Base-by-base conservation (phyloP, 768 basidiomycete genomes). In the Russula earlei region DNA sequence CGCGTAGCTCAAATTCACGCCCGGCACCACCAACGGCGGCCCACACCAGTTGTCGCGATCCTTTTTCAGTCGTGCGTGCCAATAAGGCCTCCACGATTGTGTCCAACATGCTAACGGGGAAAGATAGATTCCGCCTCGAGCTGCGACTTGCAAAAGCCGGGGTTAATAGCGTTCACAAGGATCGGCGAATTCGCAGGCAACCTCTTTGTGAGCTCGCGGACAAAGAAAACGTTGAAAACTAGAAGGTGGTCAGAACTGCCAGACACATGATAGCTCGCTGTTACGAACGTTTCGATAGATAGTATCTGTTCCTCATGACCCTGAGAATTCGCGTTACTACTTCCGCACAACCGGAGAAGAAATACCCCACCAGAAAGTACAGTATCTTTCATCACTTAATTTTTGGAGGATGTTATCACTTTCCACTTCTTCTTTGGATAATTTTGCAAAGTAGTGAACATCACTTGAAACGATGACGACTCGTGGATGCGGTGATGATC, bases 221-320 rank as follows among this genome's bases (percentile, higher is more conserved):
- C 48, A 31, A 60, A 49, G 27, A 62, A 40, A 17, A 62, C 31
- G 29, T 56, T 53, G 41, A 60, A 43, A 12, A 62, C 59, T 62
- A 24, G 6, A 31, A 31, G 22, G 17, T 22, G 34, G 17, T 34
- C 17, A 38, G 5, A 38, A 11, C 40, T n/a, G 11, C 19, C 15
- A 7, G 19, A 9, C 6, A 7, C 8, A 15, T 12, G 22, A 20
- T 36, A 27, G 19, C 19, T 6, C 1, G 44, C 22, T 31, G 22
- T 2, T 33, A 56, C 54, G 7, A 31, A 60, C 61, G 47, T 41
- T 62, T 62, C 36, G 61, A 50, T 7, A 60, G 17, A 0, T 12
- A 1, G 17, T 60, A 60, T 50, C 61, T 55, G 3, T 25, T 31
- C n/a, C 8, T 2, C 52, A 62, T 60, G 20, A 40, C 55, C 14